These are phyloP conservation scores for Leishmania tarentolae DNA, from an alignment of 208 protist species.

Conservation along the genomic window DNA sequence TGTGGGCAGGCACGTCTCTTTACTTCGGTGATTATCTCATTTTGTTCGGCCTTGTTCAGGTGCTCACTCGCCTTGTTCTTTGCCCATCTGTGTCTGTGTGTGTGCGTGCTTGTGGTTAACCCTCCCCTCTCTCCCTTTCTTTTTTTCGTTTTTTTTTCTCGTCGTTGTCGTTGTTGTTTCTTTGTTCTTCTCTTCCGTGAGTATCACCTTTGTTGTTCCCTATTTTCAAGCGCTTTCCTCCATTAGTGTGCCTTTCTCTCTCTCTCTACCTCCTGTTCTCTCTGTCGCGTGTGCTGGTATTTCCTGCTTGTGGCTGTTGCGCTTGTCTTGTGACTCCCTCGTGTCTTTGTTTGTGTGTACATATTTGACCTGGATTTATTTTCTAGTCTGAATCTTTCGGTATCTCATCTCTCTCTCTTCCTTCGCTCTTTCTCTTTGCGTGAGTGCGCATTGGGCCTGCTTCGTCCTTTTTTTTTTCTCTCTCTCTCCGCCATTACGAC, in stretches of 20 bases:
- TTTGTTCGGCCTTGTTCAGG: constrained; percentile 1
- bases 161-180: background rate
- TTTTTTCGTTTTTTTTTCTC: background rate
- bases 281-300: background rate
- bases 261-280: background rate
- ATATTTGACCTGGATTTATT: background rate
- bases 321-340: background rate
- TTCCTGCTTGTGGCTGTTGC: background rate
- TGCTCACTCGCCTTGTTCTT: background rate
- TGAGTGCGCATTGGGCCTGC: background rate
- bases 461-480: background rate
- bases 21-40: background rate
- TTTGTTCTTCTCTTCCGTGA: background rate
- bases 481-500: background rate
- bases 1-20: background rate
- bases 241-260: background rate
- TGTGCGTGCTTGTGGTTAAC: background rate
- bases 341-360: background rate
- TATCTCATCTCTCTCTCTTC: background rate
- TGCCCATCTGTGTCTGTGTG: background rate
- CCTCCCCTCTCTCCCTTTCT: rapidly evolving
- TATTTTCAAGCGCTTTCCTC: too few relatives aligned
- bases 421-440: constrained; percentile 2
- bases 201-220: background rate
- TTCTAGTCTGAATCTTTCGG: constrained; percentile 1